Evolutionary conservation across 2,329 filamentous ascomycete species (phyloP), one percentile per base, ranked within the genome.

Genomic region (Periconia macrospinosa): DNA sequence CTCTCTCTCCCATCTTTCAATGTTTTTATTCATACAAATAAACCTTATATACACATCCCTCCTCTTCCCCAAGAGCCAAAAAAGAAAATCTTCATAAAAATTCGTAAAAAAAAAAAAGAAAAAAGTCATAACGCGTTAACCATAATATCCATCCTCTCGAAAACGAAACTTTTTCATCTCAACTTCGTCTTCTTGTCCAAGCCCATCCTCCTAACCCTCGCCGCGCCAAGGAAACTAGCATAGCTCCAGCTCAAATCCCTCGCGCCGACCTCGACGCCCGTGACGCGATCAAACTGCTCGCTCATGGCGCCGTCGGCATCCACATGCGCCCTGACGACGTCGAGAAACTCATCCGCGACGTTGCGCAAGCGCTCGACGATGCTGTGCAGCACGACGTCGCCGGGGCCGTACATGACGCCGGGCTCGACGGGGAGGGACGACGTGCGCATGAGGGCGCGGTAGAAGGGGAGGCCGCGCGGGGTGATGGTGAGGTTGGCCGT

Each of bases 181-280:
- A 6, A 13, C 18, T 35, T 46, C 43, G 42, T 35, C 41, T 45
- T 48, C 44, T 6, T 44, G 44, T 27, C 30, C 30, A 27, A 5
- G 30, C 41, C 46, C 9, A 23, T 19, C 52, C 60, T 68, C 51
- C 75, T 67, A 23, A 71, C 75, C 53, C 73, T 62, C 35, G 68
- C 67, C 6, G 76, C 76, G 53, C 69, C 60, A 55, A 78, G 53
- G 54, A 78, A 76, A 1, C 74, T 73, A 6, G 75, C 75, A 59
- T 78, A 78, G 54, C 74, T 77, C 76, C 76, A 78, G 5, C 76
- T 78, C 66, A 78, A 57, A 60, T 79, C 75, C 19, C 58, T 59
- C 30, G 76, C 76, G 1, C 76, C 76, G 3, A 67, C 61, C 68
- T 76, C 71, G 47, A 59, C 74, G 6, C 76, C 76, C 8, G 64